A percentile compares a stretch with the other conserved stretches of the same genome.
phyloP scores from a whole-genome alignment of 78 protist genomes.

The Emiliania huxleyi region DNA sequence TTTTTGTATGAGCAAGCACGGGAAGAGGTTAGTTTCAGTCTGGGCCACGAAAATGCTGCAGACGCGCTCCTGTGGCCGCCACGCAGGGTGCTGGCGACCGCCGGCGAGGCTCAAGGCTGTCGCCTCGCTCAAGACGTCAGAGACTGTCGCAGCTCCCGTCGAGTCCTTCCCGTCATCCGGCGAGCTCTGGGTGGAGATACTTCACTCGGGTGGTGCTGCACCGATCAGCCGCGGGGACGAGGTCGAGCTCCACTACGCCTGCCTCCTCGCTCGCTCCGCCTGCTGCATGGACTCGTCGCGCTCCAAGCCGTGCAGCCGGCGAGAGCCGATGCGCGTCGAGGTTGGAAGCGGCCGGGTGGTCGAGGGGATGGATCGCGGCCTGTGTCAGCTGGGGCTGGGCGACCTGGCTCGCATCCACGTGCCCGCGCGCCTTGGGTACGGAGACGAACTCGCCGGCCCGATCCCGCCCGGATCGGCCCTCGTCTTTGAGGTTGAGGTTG shows the following conservation, averaged over 20 bases:
- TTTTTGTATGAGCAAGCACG: too few relatives aligned
- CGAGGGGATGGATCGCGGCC: not conserved
- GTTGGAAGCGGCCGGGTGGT: not conserved
- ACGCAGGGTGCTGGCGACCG: too few relatives aligned
- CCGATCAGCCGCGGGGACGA: not conserved
- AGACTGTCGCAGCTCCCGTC: too few relatives aligned
- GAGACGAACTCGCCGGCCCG: not conserved
- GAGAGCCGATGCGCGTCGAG: not conserved
- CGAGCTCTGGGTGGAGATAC: not conserved
- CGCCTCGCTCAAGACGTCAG: too few relatives aligned
- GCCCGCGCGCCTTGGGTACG: not conserved
- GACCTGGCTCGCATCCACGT: not conserved
- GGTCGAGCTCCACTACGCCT: not conserved
- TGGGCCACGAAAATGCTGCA: too few relatives aligned
- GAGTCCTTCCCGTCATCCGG: too few relatives aligned
- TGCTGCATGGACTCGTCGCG: not conserved
- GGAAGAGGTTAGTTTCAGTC: too few relatives aligned
- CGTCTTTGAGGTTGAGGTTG: not conserved
- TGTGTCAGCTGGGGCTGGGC: not conserved
- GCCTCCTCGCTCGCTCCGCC: not conserved
- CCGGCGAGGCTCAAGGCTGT: too few relatives aligned
- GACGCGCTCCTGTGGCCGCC: too few relatives aligned
- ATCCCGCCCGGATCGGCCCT: not conserved
- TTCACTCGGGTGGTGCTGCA: not conserved
- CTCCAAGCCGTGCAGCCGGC: not conserved